Conservation (phyloP, 768 basidiomycete genomes). For the Clathrus columnatus region DNA sequence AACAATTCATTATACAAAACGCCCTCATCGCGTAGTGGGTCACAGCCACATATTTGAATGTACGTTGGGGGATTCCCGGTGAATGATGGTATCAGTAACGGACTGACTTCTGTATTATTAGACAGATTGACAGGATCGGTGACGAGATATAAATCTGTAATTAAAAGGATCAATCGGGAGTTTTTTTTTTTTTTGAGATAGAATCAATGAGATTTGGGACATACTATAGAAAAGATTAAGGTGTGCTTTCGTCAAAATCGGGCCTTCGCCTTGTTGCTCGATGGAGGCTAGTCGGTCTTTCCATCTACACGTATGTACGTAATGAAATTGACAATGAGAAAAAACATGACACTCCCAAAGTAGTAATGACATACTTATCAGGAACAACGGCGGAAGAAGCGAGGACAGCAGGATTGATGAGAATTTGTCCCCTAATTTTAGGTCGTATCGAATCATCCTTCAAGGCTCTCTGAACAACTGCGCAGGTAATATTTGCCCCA, state of each 20-base stretch:
- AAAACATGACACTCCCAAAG: neutral
- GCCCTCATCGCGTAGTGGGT: conserved; percentile 22
- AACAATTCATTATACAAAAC: conserved; percentile 18
- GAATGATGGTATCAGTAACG: conserved; percentile 16
- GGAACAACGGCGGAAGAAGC: neutral
- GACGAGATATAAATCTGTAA: neutral
- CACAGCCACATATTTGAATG: conserved; percentile 18
- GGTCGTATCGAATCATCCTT: conserved; percentile 16
- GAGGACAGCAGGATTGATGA: conserved; percentile 2
- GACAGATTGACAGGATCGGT: neutral
- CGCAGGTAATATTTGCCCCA: conserved; percentile 17
- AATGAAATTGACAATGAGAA: neutral
- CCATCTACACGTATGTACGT: too few species aligned
- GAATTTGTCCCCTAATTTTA: conserved; percentile 18
- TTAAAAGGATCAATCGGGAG: neutral
- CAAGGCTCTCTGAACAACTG: conserved; percentile 15
- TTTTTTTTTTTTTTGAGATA: neutral
- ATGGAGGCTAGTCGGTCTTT: neutral
- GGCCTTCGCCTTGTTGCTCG: neutral
- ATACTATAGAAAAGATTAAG: neutral
- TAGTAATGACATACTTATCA: neutral
- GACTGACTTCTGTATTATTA: conserved; percentile 10
- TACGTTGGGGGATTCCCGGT: conserved; percentile 17
- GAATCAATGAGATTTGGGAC: neutral
- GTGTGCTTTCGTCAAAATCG: neutral